phyloP scores from a whole-genome alignment of 352 stramenopile species.

The Phytopythium boreale region DNA sequence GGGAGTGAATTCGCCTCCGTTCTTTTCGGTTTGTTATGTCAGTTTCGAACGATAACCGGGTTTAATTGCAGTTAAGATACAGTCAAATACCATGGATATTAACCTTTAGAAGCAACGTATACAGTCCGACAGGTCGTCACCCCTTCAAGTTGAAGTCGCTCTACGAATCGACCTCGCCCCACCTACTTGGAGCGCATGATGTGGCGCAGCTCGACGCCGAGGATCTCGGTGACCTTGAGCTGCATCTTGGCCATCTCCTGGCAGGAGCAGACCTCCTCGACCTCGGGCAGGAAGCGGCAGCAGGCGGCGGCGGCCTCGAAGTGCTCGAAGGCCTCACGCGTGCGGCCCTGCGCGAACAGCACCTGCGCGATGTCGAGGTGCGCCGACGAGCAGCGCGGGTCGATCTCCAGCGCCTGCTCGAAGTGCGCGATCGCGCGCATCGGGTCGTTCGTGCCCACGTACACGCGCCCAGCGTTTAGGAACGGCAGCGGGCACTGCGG shows the following conservation, averaged over 20 bases:
- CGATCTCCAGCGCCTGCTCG: conserved; percentile 70
- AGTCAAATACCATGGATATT: conserved; percentile 6
- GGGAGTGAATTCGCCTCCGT: neutral
- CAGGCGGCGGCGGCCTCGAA: conserved; percentile 67
- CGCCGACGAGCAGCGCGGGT: conserved; percentile 73
- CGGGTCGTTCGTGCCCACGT: conserved; percentile 80
- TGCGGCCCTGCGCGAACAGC: conserved; percentile 78
- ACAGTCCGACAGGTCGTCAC: neutral
- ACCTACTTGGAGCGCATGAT: conserved; percentile 76
- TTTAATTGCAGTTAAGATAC: neutral
- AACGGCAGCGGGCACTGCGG: conserved; percentile 78
- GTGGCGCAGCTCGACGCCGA: conserved; percentile 82
- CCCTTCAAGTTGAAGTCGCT: neutral
- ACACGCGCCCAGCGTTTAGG: conserved; percentile 79
- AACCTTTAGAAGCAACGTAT: conserved; percentile 15
- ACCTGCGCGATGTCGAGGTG: conserved; percentile 86
- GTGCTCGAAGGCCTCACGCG: conserved; percentile 65
- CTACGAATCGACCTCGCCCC: neutral
- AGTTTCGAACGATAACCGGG: neutral
- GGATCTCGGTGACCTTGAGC: conserved; percentile 78
- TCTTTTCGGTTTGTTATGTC: neutral
- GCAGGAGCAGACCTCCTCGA: conserved; percentile 78
- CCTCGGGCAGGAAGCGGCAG: conserved; percentile 80
- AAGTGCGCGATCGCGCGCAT: conserved; percentile 81
- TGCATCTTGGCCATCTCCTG: conserved; percentile 83